These are phyloP conservation scores for Wakefieldia striispora DNA, from an alignment of 768 basidiomycete species.

Conservation along the genomic window DNA sequence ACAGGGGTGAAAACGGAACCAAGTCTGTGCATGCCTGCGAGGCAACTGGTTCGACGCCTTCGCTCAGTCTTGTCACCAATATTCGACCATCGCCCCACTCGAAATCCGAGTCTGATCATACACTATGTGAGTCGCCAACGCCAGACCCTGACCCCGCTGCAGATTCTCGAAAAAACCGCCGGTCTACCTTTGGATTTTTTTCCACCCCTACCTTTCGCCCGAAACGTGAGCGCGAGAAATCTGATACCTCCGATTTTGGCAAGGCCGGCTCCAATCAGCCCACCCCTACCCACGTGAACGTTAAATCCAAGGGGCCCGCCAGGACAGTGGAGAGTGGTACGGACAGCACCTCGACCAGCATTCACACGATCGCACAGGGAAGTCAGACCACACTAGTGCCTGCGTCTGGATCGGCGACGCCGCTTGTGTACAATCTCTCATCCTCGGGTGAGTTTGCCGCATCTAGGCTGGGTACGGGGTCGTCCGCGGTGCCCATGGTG, in stretches of 20 bases:
- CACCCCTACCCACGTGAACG: neutral
- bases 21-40: neutral
- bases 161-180: conserved; percentile 10
- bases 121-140: neutral
- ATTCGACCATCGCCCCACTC: neutral
- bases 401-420: neutral
- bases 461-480: neutral
- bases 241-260: neutral
- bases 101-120: neutral
- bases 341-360: conserved; percentile 22
- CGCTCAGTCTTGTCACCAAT: too few relatives aligned
- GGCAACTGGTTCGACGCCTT: neutral
- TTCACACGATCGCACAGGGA: conserved; percentile 18
- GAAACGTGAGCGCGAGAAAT: conserved; percentile 17
- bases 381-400: conserved; percentile 21
- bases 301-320: neutral
- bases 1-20: neutral
- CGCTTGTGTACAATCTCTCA: conserved; percentile 1
- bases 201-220: conserved; percentile 18
- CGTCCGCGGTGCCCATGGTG: conserved; percentile 18
- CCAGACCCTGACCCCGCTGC: neutral
- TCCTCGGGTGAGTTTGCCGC: conserved; percentile 7
- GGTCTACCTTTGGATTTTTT: conserved; percentile 28
- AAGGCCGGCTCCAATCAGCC: neutral
- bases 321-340: conserved; percentile 8